Evolutionary conservation across 2,329 filamentous ascomycete species (phyloP).

Genomic region (Alternaria triticimaculans): DNA sequence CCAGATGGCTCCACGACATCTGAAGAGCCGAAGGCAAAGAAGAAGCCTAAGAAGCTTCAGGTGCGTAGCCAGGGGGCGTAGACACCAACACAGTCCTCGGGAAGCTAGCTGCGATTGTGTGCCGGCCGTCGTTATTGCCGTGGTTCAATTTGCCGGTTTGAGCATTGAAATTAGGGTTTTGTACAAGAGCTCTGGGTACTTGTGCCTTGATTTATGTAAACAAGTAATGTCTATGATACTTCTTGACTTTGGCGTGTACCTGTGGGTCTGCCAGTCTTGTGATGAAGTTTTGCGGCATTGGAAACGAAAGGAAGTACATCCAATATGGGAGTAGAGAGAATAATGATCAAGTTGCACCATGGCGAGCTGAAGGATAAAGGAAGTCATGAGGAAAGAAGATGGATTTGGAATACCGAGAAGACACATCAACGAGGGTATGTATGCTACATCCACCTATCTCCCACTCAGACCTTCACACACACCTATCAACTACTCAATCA

Average conservation of each 20-base stretch:
- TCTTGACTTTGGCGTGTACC: background rate
- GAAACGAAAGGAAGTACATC: background rate
- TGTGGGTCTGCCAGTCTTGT: background rate
- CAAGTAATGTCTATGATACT: background rate
- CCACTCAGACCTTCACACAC: background rate
- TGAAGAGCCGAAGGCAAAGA: conserved; percentile 35
- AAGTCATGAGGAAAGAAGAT: background rate
- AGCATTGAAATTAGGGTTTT: background rate
- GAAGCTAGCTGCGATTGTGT: background rate
- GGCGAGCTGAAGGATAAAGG: background rate
- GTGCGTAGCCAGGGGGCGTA: conserved; percentile 27
- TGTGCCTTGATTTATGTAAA: background rate
- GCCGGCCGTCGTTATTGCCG: background rate
- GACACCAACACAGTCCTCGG: conserved; percentile 14
- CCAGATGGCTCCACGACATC: background rate
- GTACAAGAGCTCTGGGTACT: background rate
- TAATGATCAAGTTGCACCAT: background rate
- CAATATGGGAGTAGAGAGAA: background rate
- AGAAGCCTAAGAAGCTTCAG: conserved; percentile 49
- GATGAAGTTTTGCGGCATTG: background rate
- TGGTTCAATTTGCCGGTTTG: background rate
- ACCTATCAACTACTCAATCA: too few species aligned
- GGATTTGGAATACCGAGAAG: background rate
- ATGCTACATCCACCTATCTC: background rate
- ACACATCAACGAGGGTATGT: background rate